These are phyloP conservation scores for Taxillus chinensis DNA, from an alignment of 164 flowering plant genomes.

Conservation along the genomic window DNA sequence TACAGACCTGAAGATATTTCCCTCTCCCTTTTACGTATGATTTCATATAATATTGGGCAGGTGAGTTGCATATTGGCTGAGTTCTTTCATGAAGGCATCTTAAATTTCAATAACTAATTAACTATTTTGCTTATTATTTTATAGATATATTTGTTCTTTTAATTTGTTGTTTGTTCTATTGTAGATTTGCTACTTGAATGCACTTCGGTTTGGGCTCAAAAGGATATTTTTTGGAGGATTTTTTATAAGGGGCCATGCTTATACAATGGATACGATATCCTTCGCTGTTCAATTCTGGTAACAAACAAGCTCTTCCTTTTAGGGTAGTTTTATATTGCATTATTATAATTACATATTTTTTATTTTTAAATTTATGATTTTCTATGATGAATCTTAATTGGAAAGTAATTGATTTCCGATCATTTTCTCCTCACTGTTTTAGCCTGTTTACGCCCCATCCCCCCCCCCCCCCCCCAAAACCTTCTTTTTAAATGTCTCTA, in stretches of 20 bases:
- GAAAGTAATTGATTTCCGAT: not conserved
- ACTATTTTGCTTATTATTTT: not conserved
- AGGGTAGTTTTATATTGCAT: too few species aligned
- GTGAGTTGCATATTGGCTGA: constrained; percentile 20
- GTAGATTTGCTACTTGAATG: constrained; percentile 82
- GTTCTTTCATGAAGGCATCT: not conserved
- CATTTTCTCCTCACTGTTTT: too few species aligned
- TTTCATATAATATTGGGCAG: constrained; percentile 96
- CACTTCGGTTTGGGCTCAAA: constrained; percentile 88
- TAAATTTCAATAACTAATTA: not conserved
- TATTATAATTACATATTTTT: too few species aligned
- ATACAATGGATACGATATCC: constrained; percentile 96
- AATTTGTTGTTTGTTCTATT: constrained; percentile 8
- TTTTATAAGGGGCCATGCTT: constrained; percentile 94
- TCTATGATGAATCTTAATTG: constrained; percentile 1
- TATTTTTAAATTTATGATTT: not conserved
- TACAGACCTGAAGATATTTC: constrained; percentile 98
- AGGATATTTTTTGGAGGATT: constrained; percentile 97
- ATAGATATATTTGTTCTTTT: constrained; percentile 4
- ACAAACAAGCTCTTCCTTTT: constrained; percentile 1
- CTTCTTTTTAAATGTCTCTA: too few species aligned
- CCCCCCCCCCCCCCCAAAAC: too few species aligned
- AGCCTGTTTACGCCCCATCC: too few species aligned
- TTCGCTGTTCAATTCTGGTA: constrained; percentile 96
- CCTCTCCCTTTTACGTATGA: constrained; percentile 85